These are phyloP conservation scores for Wickerhamomyces ciferrii DNA, from an alignment of 805 yeast species.

Conservation along the genomic window DNA sequence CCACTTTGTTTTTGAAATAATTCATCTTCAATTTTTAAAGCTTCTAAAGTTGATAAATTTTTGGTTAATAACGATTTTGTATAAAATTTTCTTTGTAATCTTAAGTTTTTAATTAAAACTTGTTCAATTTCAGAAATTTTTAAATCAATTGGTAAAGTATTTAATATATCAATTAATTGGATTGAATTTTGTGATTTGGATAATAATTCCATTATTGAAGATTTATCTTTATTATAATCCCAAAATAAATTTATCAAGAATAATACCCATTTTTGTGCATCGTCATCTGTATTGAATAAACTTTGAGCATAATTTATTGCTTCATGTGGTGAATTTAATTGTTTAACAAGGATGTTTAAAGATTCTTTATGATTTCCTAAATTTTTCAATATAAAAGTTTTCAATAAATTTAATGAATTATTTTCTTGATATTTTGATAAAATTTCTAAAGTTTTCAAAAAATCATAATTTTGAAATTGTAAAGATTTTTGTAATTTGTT, in stretches of 20 bases:
- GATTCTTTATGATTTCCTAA: constrained; percentile 60
- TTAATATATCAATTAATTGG: constrained; percentile 25
- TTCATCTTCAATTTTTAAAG: constrained; percentile 22
- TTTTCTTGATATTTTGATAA: neutral
- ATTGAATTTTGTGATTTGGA: constrained; percentile 38
- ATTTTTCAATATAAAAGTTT: constrained; percentile 53
- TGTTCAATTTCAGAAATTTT: constrained; percentile 15
- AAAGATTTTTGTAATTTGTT: constrained; percentile 32
- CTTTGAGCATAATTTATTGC: constrained; percentile 59
- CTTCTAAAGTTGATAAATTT: constrained; percentile 23
- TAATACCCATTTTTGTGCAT: constrained; percentile 38
- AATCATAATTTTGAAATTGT: constrained; percentile 29
- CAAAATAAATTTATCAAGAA: constrained; percentile 31
- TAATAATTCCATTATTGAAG: constrained; percentile 35
- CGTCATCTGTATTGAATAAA: constrained; percentile 33
- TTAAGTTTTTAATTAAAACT: constrained; percentile 12
- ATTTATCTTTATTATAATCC: constrained; percentile 25
- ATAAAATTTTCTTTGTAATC: constrained; percentile 7
- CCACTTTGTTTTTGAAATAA: neutral
- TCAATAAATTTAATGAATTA: constrained; percentile 36
- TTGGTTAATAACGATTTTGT: no score
- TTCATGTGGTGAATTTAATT: constrained; percentile 47
- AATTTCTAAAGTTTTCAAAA: constrained; percentile 22
- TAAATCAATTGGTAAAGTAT: constrained; percentile 9
- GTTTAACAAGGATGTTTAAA: constrained; percentile 53